These are phyloP conservation scores for Ceratocystis destructans DNA, from an alignment of 2,329 filamentous ascomycete genomes.

Conservation along the genomic window DNA sequence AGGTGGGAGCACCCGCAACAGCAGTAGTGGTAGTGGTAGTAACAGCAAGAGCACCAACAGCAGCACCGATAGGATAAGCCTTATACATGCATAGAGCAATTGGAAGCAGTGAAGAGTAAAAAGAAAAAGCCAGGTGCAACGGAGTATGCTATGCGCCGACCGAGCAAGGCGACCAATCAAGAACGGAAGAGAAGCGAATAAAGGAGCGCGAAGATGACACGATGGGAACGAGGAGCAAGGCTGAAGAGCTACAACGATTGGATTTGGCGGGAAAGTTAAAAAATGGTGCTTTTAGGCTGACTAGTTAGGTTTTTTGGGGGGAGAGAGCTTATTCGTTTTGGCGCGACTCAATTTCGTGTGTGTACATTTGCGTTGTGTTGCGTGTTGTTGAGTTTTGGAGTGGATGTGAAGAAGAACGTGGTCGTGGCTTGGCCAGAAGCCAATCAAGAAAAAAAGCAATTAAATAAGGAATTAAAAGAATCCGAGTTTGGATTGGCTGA, in stretches of 20 bases:
- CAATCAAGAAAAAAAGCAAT: neutral
- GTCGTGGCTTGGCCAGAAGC: neutral
- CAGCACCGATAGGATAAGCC: neutral
- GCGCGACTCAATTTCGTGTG: neutral
- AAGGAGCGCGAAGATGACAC: neutral
- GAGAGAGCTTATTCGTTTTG: neutral
- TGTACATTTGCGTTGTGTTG: neutral
- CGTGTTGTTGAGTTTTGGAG: neutral
- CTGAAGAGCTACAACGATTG: neutral
- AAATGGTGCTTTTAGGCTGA: neutral
- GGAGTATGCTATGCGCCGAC: slow-evolving; percentile 7
- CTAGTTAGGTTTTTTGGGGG: neutral
- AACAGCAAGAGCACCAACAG: neutral
- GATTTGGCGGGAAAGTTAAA: neutral
- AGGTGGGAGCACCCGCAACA: neutral
- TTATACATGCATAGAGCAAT: slow-evolving; percentile 16
- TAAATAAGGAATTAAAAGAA: neutral
- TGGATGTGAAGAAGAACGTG: neutral
- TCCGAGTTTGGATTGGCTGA: neutral
- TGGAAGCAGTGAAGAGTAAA: neutral
- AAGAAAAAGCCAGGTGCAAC: neutral
- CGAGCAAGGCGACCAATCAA: slow-evolving; percentile 5
- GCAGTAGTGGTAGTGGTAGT: neutral
- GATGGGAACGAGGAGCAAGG: neutral
- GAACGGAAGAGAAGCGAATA: neutral